These are phyloP conservation scores for Benincasa hispida DNA, from an alignment of 306 rosid species.

Conservation along the genomic window DNA sequence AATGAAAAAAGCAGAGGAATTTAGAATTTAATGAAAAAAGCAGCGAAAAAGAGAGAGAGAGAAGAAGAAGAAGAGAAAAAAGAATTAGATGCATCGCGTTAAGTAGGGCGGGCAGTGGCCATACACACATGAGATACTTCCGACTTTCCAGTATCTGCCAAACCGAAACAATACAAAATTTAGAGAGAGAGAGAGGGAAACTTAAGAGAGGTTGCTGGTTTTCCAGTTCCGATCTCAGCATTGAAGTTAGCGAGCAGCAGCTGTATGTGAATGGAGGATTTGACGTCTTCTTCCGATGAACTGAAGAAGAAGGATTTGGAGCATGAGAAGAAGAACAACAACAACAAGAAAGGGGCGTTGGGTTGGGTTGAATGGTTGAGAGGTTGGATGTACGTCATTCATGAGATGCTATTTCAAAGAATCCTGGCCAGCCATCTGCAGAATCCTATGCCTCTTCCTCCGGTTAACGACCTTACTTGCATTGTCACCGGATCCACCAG, in stretches of 20 bases:
- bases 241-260: neutral
- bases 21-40: neutral
- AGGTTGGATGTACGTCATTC: slow-evolving; percentile 49
- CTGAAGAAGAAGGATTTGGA: neutral
- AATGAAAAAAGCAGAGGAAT: neutral
- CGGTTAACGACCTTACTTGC: slow-evolving; percentile 62
- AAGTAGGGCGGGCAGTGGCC: neutral
- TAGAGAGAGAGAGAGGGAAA: neutral
- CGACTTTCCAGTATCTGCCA: neutral
- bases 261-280: slow-evolving; percentile 26
- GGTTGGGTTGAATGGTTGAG: slow-evolving; percentile 90
- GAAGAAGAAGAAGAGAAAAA: neutral
- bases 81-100: neutral
- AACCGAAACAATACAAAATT: neutral
- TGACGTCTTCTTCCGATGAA: slow-evolving; percentile 27
- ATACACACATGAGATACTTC: neutral
- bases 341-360: slow-evolving; percentile 38
- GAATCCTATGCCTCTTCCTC: slow-evolving; percentile 85
- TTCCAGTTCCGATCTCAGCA: slow-evolving; percentile 1
- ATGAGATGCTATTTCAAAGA: slow-evolving; percentile 83
- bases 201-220: neutral
- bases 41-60: neutral
- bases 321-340: neutral
- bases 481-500: slow-evolving; percentile 95
- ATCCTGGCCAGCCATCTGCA: slow-evolving; percentile 76